A percentile compares a stretch with the other conserved stretches of the same genome.
These are phyloP conservation scores for Gossypium longicalyx DNA, from an alignment of 345 rosid genomes.

Conservation along the genomic window DNA sequence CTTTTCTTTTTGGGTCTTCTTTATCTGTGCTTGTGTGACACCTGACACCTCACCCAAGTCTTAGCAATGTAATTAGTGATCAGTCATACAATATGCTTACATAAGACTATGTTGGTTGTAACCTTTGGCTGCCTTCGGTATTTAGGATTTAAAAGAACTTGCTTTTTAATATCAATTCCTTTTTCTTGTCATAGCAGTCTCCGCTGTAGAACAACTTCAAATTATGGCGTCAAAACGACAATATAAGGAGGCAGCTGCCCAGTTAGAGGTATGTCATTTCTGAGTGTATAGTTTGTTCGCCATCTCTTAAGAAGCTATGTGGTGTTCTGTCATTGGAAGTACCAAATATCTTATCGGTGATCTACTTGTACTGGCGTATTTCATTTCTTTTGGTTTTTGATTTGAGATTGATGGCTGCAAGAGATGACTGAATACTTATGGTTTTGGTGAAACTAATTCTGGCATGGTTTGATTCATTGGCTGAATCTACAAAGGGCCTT, in stretches of 20 bases:
- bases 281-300: not conserved
- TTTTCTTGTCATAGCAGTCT: slow-evolving; percentile 52
- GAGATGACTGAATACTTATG: not conserved
- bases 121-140: not conserved
- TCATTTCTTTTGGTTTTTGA: not conserved
- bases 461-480: not conserved
- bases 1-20: not conserved
- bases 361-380: not conserved
- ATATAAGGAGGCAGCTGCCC: slow-evolving; percentile 97
- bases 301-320: not conserved
- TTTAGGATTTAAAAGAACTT: slow-evolving; percentile 1
- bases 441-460: not conserved
- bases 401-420: slow-evolving; percentile 2
- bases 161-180: slow-evolving; percentile 5
- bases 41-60: not conserved
- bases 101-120: not conserved
- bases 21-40: slow-evolving; percentile 5
- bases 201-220: slow-evolving; percentile 99
- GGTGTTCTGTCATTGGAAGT: not conserved
- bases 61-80: not conserved
- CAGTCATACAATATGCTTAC: not conserved
- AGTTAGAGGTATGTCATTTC: slow-evolving; percentile 66
- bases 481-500: not conserved
- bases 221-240: slow-evolving; percentile 96
- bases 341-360: not conserved